A percentile compares a stretch with the other conserved stretches of the same genome.
Evolutionary conservation across 2,329 filamentous ascomycete genomes (phyloP).

Genomic region (Nothophaeocryptopus gaeumannii): DNA sequence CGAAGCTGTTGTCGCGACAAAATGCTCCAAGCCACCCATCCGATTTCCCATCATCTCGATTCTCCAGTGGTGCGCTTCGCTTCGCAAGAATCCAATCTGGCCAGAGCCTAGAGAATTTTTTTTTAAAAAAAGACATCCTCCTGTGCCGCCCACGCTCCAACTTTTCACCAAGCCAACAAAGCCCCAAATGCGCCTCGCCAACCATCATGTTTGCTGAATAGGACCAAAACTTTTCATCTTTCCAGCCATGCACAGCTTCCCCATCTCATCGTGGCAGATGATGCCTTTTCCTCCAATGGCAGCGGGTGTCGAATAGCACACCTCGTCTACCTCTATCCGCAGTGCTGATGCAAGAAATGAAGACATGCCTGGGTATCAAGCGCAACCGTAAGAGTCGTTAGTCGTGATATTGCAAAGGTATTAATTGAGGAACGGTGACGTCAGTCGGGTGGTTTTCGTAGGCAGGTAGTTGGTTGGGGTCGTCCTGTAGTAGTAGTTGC

Average conservation of each 20-base stretch:
- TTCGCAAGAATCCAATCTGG: neutral
- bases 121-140: constrained; percentile 7
- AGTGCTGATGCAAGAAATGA: constrained; percentile 29
- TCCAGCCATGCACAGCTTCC: constrained; percentile 16
- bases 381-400: constrained; percentile 27
- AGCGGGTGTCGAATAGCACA: constrained; percentile 13
- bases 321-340: constrained; percentile 32
- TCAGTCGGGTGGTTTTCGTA: constrained; percentile 24
- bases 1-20: constrained; percentile 10
- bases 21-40: constrained; percentile 13
- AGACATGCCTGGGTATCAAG: constrained; percentile 32
- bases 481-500: constrained; percentile 18
- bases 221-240: constrained; percentile 22
- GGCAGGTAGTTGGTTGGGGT: constrained; percentile 29
- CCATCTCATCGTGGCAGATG: constrained; percentile 18
- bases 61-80: no score
- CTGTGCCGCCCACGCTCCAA: constrained; percentile 14
- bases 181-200: constrained; percentile 12
- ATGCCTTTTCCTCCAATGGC: constrained; percentile 17
- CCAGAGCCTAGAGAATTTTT: neutral
- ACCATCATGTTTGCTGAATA: constrained; percentile 13
- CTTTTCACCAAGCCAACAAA: constrained; percentile 11
- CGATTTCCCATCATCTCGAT: neutral
- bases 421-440: neutral
- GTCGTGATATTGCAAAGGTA: constrained; percentile 26